phyloP scores from a whole-genome alignment of 148 eudicot genomes.

The Rhododendron williamsianum region DNA sequence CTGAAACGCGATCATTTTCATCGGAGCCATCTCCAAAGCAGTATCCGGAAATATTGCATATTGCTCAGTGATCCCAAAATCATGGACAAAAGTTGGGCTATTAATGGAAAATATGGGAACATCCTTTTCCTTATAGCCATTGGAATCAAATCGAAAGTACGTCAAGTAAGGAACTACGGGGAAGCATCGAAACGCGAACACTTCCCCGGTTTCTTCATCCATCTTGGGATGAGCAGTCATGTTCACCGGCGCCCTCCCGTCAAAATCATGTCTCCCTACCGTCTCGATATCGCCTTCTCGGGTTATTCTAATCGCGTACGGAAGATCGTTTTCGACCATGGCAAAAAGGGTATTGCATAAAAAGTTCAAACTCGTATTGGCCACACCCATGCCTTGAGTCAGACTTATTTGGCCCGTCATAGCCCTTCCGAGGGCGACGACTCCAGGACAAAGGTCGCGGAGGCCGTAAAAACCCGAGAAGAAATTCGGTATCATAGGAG shows the following conservation, averaged over 20 bases:
- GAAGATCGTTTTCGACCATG: slow-evolving; percentile 6
- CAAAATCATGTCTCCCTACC: slow-evolving; percentile 4
- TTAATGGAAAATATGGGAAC: slow-evolving; percentile 20
- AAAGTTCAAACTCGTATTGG: slow-evolving; percentile 5
- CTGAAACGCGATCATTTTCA: slow-evolving; percentile 7
- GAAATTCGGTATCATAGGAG: slow-evolving; percentile 15
- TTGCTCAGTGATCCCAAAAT: slow-evolving; percentile 27
- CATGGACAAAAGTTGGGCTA: slow-evolving; percentile 21
- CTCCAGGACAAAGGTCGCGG: background rate
- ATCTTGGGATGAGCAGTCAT: slow-evolving; percentile 18
- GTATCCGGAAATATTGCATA: slow-evolving; percentile 23
- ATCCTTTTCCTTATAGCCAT: slow-evolving; percentile 13
- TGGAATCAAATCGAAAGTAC: slow-evolving; percentile 16
- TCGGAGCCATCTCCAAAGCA: slow-evolving; percentile 15
- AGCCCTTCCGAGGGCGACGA: background rate
- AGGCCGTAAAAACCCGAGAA: slow-evolving; percentile 5
- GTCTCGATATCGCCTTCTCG: slow-evolving; percentile 12
- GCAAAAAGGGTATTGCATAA: background rate
- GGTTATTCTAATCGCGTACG: slow-evolving; percentile 3
- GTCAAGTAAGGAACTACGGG: slow-evolving; percentile 8
- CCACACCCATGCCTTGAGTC: background rate
- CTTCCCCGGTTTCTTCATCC: background rate
- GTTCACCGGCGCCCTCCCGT: background rate
- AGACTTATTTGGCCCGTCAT: background rate
- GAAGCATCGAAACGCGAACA: slow-evolving; percentile 11